These are phyloP conservation scores for Microdochium bolleyi DNA, from an alignment of 2,329 filamentous ascomycete genomes.

Conservation along the genomic window DNA sequence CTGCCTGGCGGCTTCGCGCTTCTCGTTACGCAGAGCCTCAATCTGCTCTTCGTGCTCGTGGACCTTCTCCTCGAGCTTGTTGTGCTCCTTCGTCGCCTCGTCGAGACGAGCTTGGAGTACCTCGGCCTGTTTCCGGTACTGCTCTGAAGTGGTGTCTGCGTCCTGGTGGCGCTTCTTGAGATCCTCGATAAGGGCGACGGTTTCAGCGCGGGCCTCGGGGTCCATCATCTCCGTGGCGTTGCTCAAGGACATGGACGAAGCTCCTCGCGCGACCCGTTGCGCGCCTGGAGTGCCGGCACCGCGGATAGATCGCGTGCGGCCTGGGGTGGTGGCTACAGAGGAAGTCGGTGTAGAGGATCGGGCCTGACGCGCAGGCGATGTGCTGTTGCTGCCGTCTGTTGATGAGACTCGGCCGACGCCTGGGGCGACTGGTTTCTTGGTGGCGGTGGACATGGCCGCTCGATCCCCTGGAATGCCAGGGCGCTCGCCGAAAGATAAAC, in stretches of 20 bases:
- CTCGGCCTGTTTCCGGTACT: conserved; percentile 76
- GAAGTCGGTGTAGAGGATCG: conserved; percentile 42
- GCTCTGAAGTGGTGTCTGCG: conserved; percentile 69
- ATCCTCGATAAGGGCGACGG: conserved; percentile 72
- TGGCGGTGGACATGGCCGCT: conserved; percentile 37
- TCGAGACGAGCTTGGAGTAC: conserved; percentile 81
- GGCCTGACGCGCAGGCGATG: conserved; percentile 29
- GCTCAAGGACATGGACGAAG: conserved; percentile 32
- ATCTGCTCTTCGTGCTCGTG: conserved; percentile 83
- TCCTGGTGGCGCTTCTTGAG: conserved; percentile 75
- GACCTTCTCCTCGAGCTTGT: conserved; percentile 75
- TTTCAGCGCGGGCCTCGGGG: conserved; percentile 71
- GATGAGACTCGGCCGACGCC: conserved; percentile 37
- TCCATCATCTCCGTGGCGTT: conserved; percentile 42
- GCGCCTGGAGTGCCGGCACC: conserved; percentile 55
- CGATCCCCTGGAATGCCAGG: neutral
- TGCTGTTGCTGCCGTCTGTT: conserved; percentile 23
- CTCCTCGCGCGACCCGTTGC: conserved; percentile 59
- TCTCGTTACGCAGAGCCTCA: conserved; percentile 74
- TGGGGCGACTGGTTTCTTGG: conserved; percentile 44
- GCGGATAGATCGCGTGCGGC: conserved; percentile 59
- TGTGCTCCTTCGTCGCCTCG: conserved; percentile 75
- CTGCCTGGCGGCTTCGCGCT: conserved; percentile 74
- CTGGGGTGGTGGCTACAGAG: conserved; percentile 29
- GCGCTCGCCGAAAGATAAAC: neutral